A percentile compares a stretch with the other conserved stretches of the same genome.
Evolutionary conservation across 768 basidiomycete genomes (phyloP).

Genomic region (Polyporus arcularius): DNA sequence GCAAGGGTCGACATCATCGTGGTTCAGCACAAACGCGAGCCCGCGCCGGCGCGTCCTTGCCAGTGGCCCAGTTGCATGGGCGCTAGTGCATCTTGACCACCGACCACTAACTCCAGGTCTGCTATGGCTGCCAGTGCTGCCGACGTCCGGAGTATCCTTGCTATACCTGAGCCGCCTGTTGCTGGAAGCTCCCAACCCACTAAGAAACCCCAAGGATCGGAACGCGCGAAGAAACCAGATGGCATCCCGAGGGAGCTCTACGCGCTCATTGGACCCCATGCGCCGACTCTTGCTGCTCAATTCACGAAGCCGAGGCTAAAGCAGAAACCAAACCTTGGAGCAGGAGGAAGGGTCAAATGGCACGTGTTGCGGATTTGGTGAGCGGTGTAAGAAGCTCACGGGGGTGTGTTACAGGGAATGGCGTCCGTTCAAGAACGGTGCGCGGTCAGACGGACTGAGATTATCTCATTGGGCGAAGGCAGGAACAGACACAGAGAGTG

Average conservation of each 20-base stretch:
- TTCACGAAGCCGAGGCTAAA: slow-evolving; percentile 82
- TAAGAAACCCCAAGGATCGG: slow-evolving; percentile 38
- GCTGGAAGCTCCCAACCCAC: slow-evolving; percentile 49
- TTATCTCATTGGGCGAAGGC: slow-evolving; percentile 86
- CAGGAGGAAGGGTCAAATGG: slow-evolving; percentile 72
- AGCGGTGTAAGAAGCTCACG: neutral
- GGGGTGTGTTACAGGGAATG: slow-evolving; percentile 59
- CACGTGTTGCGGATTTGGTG: slow-evolving; percentile 24
- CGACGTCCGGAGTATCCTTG: slow-evolving; percentile 84
- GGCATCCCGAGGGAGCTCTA: slow-evolving; percentile 94
- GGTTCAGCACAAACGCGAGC: neutral
- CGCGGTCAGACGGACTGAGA: slow-evolving; percentile 65
- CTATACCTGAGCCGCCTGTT: slow-evolving; percentile 47
- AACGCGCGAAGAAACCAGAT: slow-evolving; percentile 67
- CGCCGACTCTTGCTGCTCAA: slow-evolving; percentile 80
- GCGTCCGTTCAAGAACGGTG: slow-evolving; percentile 70
- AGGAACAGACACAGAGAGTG: slow-evolving; percentile 50
- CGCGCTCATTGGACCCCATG: slow-evolving; percentile 92
- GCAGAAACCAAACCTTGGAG: slow-evolving; percentile 78
- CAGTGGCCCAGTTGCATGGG: neutral
- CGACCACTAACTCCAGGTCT: neutral
- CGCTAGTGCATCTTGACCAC: slow-evolving; percentile 14
- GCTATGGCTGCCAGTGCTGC: slow-evolving; percentile 70
- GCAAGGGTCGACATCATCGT: slow-evolving; percentile 7
- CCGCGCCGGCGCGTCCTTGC: neutral